Base-by-base conservation (phyloP, 1,284 basidiomycete genomes). In the Microbotryomycetes sp. region DNA sequence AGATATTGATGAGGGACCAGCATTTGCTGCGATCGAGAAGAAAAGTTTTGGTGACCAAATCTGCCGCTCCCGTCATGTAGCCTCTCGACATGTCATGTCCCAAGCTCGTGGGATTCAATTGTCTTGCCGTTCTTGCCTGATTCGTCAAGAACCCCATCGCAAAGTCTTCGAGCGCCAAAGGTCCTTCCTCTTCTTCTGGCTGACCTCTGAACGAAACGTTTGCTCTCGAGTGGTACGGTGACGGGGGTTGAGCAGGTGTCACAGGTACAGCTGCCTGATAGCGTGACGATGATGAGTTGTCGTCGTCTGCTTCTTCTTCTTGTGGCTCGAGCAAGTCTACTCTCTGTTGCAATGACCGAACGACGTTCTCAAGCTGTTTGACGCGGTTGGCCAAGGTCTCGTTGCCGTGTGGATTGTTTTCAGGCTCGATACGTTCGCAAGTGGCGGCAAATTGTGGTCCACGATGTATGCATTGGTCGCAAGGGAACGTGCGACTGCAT, bases 1-100 rank as follows among this genome's bases (percentile, higher is more conserved):
- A 73, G 58, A 71, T 72, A 12, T 71, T 64, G 31, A 73, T 62
- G 6, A 73, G 58, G 9, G 56, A 49, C 51, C 66, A 55, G 31
- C 52, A 61, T 46, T 50, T 23, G 7, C 55, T 31, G 23, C 54
- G 59, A 53, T 64, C 59, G 25, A 59, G 63, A n/a, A 60, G 49
- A 49, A n/a, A 63, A 45, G 25, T 56, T 48, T 4, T 51, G 45
- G 30, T 58, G 9, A 19, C 12, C 36, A 42, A 19, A 19, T 42
- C 36, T 42, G 36, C 9, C 12, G 9, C 19, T 9, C 12, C 36
- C 36, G 9, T 42, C 19, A 12, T 19, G n/a, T n/a, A n/a, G n/a
- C n/a, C n/a, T n/a, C n/a, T n/a, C n/a, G n/a, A n/a, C n/a, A n/a
- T n/a, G n/a, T n/a, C n/a, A n/a, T n/a, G n/a, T n/a, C n/a, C n/a